A percentile compares a stretch with the other conserved stretches of the same genome.
phyloP scores from a whole-genome alignment of 1,139 yeast species.

The Yarrowia galli region DNA sequence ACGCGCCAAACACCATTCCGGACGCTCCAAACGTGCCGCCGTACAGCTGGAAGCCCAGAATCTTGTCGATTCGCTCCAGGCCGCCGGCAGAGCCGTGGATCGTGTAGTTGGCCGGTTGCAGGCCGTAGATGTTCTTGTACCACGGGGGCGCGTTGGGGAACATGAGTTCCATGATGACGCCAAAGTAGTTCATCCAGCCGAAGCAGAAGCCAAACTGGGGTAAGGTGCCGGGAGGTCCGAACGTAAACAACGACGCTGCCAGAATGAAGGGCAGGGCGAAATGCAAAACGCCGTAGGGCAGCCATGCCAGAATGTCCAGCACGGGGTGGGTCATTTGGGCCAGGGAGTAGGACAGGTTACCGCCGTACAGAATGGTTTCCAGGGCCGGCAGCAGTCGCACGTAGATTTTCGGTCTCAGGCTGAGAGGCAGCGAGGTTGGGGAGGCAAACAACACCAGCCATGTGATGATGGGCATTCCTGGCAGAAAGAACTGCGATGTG shows the following conservation, averaged over 20 bases:
- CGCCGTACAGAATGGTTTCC: conserved; percentile 94
- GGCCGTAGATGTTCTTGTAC: conserved; percentile 87
- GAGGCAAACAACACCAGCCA: conserved; percentile 89
- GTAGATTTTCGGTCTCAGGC: conserved; percentile 85
- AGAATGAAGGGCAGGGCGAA: conserved; percentile 89
- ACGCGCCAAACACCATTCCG: conserved; percentile 96
- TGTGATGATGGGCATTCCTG: conserved; percentile 83
- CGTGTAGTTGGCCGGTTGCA: conserved; percentile 87
- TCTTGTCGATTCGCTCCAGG: conserved; percentile 80
- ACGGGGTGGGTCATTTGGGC: conserved; percentile 74
- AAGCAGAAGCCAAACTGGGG: conserved; percentile 92
- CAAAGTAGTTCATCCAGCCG: conserved; percentile 93
- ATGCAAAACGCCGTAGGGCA: conserved; percentile 93
- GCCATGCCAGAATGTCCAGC: conserved; percentile 89
- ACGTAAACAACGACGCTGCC: conserved; percentile 77
- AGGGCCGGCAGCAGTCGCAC: conserved; percentile 92
- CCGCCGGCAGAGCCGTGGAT: conserved; percentile 99
- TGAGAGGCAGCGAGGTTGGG: conserved; percentile 76
- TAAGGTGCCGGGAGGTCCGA: conserved; percentile 91
- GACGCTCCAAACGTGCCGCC: conserved; percentile 85
- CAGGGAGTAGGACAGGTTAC: conserved; percentile 83
- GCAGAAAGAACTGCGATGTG: conserved; percentile 83
- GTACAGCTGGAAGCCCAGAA: conserved; percentile 84
- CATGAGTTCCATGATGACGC: conserved; percentile 79
- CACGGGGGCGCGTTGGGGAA: conserved; percentile 99